A percentile compares a stretch with the other conserved stretches of the same genome.
These are phyloP conservation scores for Elongisporangium anandrum DNA, from an alignment of 352 stramenopile genomes.

Conservation along the genomic window DNA sequence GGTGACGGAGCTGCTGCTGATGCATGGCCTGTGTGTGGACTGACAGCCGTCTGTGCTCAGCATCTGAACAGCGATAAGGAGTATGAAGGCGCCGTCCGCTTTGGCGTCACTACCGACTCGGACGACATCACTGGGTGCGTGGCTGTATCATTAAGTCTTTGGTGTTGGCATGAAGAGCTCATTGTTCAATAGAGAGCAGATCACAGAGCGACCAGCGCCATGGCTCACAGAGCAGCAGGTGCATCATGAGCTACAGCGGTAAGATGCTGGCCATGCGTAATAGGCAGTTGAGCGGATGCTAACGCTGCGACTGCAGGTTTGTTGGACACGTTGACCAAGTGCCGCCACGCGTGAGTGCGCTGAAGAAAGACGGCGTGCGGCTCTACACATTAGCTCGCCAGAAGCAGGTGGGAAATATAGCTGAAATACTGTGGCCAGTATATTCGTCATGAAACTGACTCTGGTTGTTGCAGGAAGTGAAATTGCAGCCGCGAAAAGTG, in stretches of 20 bases:
- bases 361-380: conserved; percentile 75
- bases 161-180: neutral
- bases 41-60: conserved; percentile 15
- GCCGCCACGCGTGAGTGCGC: conserved; percentile 72
- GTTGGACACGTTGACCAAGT: conserved; percentile 72
- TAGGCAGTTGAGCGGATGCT: conserved; percentile 1
- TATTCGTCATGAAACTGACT: neutral
- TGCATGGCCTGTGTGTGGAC: neutral
- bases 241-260: conserved; percentile 41
- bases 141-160: neutral
- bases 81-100: conserved; percentile 68
- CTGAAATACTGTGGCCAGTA: too few species aligned
- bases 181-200: conserved; percentile 24
- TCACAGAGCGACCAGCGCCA: conserved; percentile 41
- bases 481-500: conserved; percentile 38
- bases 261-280: neutral
- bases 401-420: conserved; percentile 32
- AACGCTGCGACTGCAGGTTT: conserved; percentile 24
- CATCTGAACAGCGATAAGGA: conserved; percentile 68
- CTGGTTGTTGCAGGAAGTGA: conserved; percentile 31
- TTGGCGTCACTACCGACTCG: conserved; percentile 72
- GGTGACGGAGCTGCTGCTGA: conserved; percentile 12
- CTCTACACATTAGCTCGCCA: conserved; percentile 67
- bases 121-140: conserved; percentile 78
- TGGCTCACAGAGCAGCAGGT: conserved; percentile 49